Base-by-base conservation (phyloP, 139 green algal genomes). In the Chlamydomonas sp. region DNA sequence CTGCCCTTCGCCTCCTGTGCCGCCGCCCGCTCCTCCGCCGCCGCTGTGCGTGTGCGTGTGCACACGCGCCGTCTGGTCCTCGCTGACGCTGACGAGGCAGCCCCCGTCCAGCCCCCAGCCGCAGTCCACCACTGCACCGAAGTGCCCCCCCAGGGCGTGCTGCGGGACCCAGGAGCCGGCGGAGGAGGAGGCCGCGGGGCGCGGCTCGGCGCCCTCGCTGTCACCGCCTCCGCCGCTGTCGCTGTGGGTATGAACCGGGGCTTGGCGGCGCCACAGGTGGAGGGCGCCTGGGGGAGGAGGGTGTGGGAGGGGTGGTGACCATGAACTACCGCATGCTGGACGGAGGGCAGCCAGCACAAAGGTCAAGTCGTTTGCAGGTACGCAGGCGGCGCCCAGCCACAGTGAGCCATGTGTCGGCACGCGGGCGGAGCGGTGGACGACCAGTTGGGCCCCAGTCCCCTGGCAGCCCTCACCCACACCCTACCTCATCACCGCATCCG, bases 11-110 rank as follows among this genome's bases (percentile, higher is more conserved):
- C 2, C 80, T 71, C 79, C 87, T 59, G 59, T 79, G 63, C 62
- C 64, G 17, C 20, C 63, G 6, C 31, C 12, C 62, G 71, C 60
- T 59, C n/a, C 20, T 20, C 77, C 31, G 62, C 1, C 77, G 62
- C 16, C 18, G 69, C 76, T 5, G 10, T 78, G 15, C 0, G 18
- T 64, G 15, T 66, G 58, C 0, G 95, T 89, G 59, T 93, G 94
- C 59, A 98, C 83, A 49, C 97, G 91, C 3, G 94, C 93, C 12
- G 97, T 99, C 91, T 98, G 97, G 91, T 99, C 97, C 15, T 78
- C 85, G 58, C 81, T 90, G 2, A 94, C 96, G 15, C 85, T 97
- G 18, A 97, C 90, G 77, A 99, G 75, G 86, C 91, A 97, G 69
- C 18, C 76, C 49, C 93, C 94, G 63, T 95, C 93, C 4, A 89